A percentile compares a stretch with the other conserved stretches of the same genome.
These are phyloP conservation scores for Ogataea nonfermentans DNA, from an alignment of 805 yeast species.

Conservation along the genomic window DNA sequence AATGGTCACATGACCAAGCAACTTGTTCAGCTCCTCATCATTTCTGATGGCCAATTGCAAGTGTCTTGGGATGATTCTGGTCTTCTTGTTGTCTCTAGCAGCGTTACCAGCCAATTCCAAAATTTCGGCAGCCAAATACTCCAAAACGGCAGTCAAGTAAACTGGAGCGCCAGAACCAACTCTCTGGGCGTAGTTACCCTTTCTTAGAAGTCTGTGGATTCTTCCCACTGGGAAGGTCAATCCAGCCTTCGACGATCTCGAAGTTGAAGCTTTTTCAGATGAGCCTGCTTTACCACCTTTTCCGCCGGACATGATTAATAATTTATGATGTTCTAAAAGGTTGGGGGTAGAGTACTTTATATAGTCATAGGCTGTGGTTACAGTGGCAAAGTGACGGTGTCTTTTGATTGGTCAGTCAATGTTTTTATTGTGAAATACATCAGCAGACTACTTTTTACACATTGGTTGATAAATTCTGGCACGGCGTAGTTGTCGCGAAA, in stretches of 20 bases:
- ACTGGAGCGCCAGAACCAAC: conserved; percentile 99
- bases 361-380: conserved; percentile 2
- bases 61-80: conserved; percentile 98
- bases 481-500: conserved; percentile 23
- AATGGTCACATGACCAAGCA: conserved; percentile 88
- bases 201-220: conserved; percentile 94
- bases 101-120: conserved; percentile 98
- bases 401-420: conserved; percentile 3
- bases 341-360: conserved; percentile 5
- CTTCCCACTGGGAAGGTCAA: conserved; percentile 99
- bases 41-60: conserved; percentile 98
- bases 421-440: neutral
- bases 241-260: conserved; percentile 98
- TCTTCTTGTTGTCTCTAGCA: conserved; percentile 97
- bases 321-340: conserved; percentile 4
- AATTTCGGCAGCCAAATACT: conserved; percentile 96
- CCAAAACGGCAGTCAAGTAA: conserved; percentile 93
- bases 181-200: conserved; percentile 97
- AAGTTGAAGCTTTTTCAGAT: conserved; percentile 91
- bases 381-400: conserved; percentile 4
- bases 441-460: conserved; percentile 20
- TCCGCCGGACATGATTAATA: conserved; percentile 53
- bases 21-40: conserved; percentile 96
- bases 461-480: conserved; percentile 20
- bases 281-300: conserved; percentile 95